These are phyloP conservation scores for Nannizzia gypsea DNA, from an alignment of 2,329 filamentous ascomycete species.

Conservation along the genomic window DNA sequence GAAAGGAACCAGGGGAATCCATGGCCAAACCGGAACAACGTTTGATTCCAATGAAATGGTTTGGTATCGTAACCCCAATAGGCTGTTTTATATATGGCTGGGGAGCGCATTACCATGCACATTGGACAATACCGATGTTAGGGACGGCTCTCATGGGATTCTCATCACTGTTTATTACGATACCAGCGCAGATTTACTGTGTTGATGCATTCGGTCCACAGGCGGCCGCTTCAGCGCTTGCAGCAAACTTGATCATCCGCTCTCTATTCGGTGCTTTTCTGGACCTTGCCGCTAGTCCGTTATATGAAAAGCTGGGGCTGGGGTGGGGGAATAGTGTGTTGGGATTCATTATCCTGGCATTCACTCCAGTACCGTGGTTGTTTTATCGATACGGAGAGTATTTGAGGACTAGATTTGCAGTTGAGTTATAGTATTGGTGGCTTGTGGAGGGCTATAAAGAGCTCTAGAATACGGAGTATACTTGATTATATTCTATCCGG, in stretches of 20 bases:
- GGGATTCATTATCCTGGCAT: conserved; percentile 37
- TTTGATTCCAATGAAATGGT: no score
- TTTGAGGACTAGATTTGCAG: conserved; percentile 28
- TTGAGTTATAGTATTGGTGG: background rate
- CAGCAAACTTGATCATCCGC: conserved; percentile 40
- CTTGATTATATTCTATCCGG: background rate
- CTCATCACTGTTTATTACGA: conserved; percentile 8
- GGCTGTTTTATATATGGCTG: conserved; percentile 20
- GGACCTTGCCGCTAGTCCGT: conserved; percentile 33
- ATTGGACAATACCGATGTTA: conserved; percentile 42
- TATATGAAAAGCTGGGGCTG: conserved; percentile 53
- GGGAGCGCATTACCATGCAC: conserved; percentile 22
- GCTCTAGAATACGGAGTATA: background rate
- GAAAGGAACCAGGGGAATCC: conserved; percentile 15
- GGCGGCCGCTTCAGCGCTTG: conserved; percentile 31
- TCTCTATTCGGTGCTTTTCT: conserved; percentile 45
- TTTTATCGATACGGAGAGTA: conserved; percentile 30
- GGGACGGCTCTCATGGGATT: conserved; percentile 5
- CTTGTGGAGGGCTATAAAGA: background rate
- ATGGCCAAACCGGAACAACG: conserved; percentile 7
- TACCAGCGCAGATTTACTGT: conserved; percentile 22
- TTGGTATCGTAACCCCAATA: background rate
- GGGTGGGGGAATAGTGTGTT: conserved; percentile 51
- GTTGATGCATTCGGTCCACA: conserved; percentile 39
- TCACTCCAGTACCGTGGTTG: conserved; percentile 34